These are phyloP conservation scores for Colletotrichum sp. DNA, from an alignment of 2,329 filamentous ascomycete species.

Conservation along the genomic window DNA sequence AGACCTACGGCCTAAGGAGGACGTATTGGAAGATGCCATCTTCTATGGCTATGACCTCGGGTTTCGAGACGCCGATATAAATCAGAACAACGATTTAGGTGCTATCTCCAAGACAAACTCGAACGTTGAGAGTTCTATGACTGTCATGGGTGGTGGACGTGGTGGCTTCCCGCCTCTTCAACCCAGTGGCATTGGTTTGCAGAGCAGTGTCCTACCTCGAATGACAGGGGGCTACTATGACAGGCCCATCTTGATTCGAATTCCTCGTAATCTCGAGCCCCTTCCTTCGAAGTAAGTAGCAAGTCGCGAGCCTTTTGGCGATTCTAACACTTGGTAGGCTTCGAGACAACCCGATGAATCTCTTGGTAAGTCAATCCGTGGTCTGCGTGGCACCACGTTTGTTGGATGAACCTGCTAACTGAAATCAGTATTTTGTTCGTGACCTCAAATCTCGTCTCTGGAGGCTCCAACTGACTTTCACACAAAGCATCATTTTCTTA, in stretches of 20 bases:
- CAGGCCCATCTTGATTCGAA: conserved; percentile 67
- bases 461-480: not conserved
- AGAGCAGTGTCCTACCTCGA: conserved; percentile 33
- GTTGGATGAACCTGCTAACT: conserved; percentile 23
- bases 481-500: conserved; percentile 66
- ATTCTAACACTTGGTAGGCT: conserved; percentile 55
- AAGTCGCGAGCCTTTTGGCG: not conserved
- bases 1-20: not conserved
- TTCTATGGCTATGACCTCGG: conserved; percentile 77
- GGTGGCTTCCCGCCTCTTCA: not conserved
- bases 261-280: conserved; percentile 52
- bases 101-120: conserved; percentile 57
- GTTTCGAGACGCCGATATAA: conserved; percentile 70
- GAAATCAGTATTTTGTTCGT: conserved; percentile 52
- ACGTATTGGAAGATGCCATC: conserved; percentile 37
- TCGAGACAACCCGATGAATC: conserved; percentile 77
- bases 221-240: conserved; percentile 72
- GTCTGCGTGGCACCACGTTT: not conserved
- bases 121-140: too few species aligned
- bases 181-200: too few species aligned
- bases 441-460: not conserved
- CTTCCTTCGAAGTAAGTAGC: conserved; percentile 46
- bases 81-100: conserved; percentile 72
- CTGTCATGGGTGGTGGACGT: not conserved
- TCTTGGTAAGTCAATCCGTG: conserved; percentile 54